phyloP scores from a whole-genome alignment of 2,329 filamentous ascomycete genomes.

The Chalaropsis ovoidea region DNA sequence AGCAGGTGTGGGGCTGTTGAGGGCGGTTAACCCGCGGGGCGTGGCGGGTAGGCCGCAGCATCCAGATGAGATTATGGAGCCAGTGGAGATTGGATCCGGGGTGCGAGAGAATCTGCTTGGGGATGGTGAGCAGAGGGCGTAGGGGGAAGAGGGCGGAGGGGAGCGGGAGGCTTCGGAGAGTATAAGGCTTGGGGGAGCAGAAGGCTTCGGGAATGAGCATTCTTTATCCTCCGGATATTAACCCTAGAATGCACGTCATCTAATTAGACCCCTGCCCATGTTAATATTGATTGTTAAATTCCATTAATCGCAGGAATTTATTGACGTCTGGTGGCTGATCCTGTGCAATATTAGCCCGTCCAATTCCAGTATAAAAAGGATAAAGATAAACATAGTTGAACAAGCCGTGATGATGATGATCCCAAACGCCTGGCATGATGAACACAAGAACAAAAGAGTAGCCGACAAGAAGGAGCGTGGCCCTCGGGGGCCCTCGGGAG shows the following conservation, averaged over 20 bases:
- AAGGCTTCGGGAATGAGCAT: no score
- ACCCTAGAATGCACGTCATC: neutral
- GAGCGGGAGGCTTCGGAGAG: no score
- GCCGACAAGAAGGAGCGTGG: constrained; percentile 27
- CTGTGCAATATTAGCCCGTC: neutral
- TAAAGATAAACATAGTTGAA: neutral
- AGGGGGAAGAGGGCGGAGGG: constrained; percentile 26
- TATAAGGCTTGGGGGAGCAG: no score
- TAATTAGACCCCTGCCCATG: constrained; percentile 1
- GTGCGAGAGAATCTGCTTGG: constrained; percentile 28
- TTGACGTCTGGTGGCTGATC: neutral
- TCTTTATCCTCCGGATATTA: neutral
- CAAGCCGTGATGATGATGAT: neutral
- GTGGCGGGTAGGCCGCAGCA: constrained; percentile 38
- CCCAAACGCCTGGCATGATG: constrained; percentile 9
- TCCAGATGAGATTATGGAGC: constrained; percentile 41
- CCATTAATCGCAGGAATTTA: neutral
- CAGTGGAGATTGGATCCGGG: constrained; percentile 45
- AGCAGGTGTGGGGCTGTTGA: neutral
- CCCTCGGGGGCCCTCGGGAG: constrained; percentile 7
- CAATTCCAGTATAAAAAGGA: neutral
- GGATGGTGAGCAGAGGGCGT: constrained; percentile 14
- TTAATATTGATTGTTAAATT: neutral
- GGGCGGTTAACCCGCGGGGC: constrained; percentile 30
- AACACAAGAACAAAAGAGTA: constrained; percentile 27